Base-by-base conservation (phyloP, 2,329 filamentous ascomycete species). In the Colletotrichum echinochloae region DNA sequence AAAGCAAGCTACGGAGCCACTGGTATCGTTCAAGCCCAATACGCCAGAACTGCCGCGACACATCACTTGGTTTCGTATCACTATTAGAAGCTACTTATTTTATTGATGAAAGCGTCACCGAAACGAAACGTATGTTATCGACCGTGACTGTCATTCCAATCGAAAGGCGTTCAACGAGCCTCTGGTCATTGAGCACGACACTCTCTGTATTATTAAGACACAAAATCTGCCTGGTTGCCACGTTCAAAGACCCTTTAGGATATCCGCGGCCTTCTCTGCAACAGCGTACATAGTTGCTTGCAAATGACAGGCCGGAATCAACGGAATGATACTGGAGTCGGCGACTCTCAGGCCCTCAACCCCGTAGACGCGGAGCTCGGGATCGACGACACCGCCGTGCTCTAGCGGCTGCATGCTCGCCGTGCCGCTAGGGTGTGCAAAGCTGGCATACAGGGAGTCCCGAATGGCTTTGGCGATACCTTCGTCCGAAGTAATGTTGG, bases 341-440 rank as follows among this genome's bases (percentile, higher is more conserved):
- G 78, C 66, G 0, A 79, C 74, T 6, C 78, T 73, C 3, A 79
- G 60, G 0, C 73, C 71, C 23, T 73, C 60, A 0, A 79, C 73
- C 0, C 79, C 78, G 23, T 79, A 77, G 1, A 80, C 79, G 1
- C 75, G 69, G 1, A 80, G 74, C 7, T 74, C 60, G 14, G 74
- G 70, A 30, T 79, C 77, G 6, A 80, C 78, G 0, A 80, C 79
- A 1, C 81, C 80, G 2, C 75, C 78, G 7, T 79, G 76, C 37
- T 82, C 81, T 35, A 78, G 74, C 2, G 84, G 84, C 70, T 84
- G 77, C 83, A 87, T 85, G 20, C 83, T 81, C 51, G 82, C 80
- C 23, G 83, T 87, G 3, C 87, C 85, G 2, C 80, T 76, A 0
- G 83, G 81, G 74, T 89, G 86, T 18, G 65, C 30, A 26, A 71